phyloP scores from a whole-genome alignment of 2,329 filamentous ascomycete genomes.

The Cercospora sojina region DNA sequence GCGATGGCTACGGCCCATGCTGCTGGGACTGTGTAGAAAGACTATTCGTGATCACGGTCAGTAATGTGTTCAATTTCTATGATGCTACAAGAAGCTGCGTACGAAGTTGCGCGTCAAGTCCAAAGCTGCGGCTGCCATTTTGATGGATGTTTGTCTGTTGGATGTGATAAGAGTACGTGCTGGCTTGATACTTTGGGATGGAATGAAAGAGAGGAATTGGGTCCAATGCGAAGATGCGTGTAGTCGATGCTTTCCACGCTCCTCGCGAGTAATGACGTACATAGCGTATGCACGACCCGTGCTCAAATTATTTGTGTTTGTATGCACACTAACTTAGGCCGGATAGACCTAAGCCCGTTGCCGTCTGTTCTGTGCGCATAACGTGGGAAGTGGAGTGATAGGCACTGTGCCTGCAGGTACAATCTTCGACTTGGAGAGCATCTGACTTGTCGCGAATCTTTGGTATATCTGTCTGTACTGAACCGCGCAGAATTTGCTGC shows the following conservation, averaged over 20 bases:
- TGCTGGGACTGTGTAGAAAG: slow-evolving; percentile 34
- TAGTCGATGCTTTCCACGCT: neutral
- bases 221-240: neutral
- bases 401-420: too few species aligned
- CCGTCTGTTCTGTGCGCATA: neutral
- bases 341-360: neutral
- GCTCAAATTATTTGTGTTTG: neutral
- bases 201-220: neutral
- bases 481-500: too few species aligned
- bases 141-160: neutral
- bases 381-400: too few species aligned
- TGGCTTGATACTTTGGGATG: neutral
- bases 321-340: neutral
- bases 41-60: neutral
- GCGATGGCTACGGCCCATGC: slow-evolving; percentile 38
- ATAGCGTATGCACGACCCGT: neutral
- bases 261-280: neutral
- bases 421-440: too few species aligned
- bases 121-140: slow-evolving; percentile 17
- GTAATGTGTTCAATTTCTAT: neutral
- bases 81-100: neutral
- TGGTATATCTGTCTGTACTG: too few species aligned
- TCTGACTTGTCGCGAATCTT: too few species aligned
- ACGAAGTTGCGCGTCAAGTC: slow-evolving; percentile 20
- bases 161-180: neutral